Evolutionary conservation across 208 protist genomes (phyloP).

Genomic region (Trypanosoma cruzi): DNA sequence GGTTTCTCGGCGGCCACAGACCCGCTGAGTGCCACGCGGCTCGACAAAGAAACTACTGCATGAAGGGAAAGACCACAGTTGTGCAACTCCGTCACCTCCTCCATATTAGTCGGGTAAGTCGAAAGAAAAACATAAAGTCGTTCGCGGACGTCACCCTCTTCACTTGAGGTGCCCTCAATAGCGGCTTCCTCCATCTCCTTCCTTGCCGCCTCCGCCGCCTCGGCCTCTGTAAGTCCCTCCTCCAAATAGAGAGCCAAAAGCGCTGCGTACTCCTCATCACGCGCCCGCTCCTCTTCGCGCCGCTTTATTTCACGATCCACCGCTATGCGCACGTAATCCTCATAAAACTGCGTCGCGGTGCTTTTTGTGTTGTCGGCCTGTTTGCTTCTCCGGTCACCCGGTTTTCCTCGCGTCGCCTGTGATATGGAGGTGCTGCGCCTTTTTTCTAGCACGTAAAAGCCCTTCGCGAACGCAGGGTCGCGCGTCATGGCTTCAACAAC

Average conservation of each 20-base stretch:
- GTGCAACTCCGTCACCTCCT: conserved; percentile 35
- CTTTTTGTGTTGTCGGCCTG: conserved; percentile 15
- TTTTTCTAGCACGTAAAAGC: conserved; percentile 38
- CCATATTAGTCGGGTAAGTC: conserved; percentile 38
- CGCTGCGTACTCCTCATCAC: conserved; percentile 27
- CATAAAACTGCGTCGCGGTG: conserved; percentile 20
- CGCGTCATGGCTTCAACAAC: conserved; percentile 37
- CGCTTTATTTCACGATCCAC: conserved; percentile 41
- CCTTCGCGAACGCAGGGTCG: conserved; percentile 20
- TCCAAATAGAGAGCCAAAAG: conserved; percentile 67
- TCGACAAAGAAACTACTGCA: conserved; percentile 32
- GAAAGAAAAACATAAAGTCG: conserved; percentile 26
- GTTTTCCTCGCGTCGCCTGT: conserved; percentile 11
- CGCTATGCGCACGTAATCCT: conserved; percentile 58
- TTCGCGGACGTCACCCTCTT: conserved; percentile 25
- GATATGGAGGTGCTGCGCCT: background rate
- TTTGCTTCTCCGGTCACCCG: conserved; percentile 3
- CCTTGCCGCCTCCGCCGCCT: conserved; percentile 56
- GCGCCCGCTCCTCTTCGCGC: conserved; percentile 31
- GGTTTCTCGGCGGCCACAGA: conserved; percentile 22
- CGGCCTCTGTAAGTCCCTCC: conserved; percentile 60
- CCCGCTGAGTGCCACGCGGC: conserved; percentile 30
- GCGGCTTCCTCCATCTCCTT: conserved; percentile 38
- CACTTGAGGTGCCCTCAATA: conserved; percentile 26
- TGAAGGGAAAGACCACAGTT: conserved; percentile 31